Conservation (phyloP, 768 basidiomycete genomes). For the Cystobasidium tubakii region DNA sequence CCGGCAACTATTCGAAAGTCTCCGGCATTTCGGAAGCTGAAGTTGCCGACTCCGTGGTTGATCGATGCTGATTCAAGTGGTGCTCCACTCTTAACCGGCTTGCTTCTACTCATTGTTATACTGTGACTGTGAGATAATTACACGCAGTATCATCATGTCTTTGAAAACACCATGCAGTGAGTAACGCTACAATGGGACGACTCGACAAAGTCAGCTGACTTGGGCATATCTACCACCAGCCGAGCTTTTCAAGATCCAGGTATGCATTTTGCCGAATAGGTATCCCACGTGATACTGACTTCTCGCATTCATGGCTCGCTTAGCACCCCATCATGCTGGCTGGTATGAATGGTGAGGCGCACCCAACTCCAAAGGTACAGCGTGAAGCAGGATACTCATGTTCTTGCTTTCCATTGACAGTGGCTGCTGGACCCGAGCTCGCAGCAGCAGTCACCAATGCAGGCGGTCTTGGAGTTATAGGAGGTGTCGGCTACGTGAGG, state of each 20-base stretch:
- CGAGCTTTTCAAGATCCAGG: constrained; percentile 44
- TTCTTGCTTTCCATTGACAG: neutral
- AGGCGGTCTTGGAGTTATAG: constrained; percentile 86
- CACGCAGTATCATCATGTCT: neutral
- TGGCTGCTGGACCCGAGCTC: constrained; percentile 55
- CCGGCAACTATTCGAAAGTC: neutral
- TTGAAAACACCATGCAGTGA: constrained; percentile 28
- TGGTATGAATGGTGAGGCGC: constrained; percentile 27
- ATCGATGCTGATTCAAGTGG: neutral
- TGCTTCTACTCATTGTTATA: neutral
- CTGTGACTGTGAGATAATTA: no score
- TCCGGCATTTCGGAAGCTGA: neutral
- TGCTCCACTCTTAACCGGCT: neutral
- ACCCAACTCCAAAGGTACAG: neutral
- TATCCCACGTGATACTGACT: neutral
- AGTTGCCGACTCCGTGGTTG: neutral
- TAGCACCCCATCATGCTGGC: constrained; percentile 36
- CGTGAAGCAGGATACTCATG: neutral
- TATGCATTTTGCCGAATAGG: neutral
- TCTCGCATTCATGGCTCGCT: neutral
- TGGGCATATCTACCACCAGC: no score
- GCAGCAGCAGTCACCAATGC: constrained; percentile 83
- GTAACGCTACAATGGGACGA: no score
- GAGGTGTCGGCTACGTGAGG: constrained; percentile 54
- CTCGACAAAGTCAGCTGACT: no score